Conservation (phyloP, 768 basidiomycete species). For the Multifurca ochricompacta region DNA sequence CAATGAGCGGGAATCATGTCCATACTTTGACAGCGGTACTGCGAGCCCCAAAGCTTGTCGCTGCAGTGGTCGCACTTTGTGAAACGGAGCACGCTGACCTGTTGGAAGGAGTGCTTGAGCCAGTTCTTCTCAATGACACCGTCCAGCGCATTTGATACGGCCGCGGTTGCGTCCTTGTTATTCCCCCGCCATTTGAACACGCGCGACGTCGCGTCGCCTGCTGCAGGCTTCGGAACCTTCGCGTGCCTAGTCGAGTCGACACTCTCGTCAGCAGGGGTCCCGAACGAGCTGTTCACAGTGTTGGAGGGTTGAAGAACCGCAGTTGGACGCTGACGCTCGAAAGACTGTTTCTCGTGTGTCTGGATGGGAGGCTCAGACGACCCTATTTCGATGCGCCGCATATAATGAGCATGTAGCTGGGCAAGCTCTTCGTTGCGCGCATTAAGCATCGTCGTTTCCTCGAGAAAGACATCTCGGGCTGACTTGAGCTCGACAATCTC, state of each 20-base stretch:
- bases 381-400: slow-evolving; percentile 60
- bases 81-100: slow-evolving; percentile 79
- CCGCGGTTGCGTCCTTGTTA: slow-evolving; percentile 60
- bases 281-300: slow-evolving; percentile 14
- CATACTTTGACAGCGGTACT: slow-evolving; percentile 82
- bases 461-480: slow-evolving; percentile 77
- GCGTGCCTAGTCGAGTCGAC: slow-evolving; percentile 35
- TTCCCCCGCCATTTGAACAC: slow-evolving; percentile 51
- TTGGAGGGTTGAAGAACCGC: neutral
- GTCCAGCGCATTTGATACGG: slow-evolving; percentile 22
- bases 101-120: slow-evolving; percentile 80
- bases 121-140: slow-evolving; percentile 22
- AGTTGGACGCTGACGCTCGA: slow-evolving; percentile 4
- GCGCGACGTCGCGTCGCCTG: slow-evolving; percentile 37
- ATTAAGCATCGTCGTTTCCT: slow-evolving; percentile 87
- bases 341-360: slow-evolving; percentile 2
- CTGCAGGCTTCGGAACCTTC: slow-evolving; percentile 28
- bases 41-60: slow-evolving; percentile 99
- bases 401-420: slow-evolving; percentile 76
- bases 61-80: slow-evolving; percentile 92
- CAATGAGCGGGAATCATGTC: slow-evolving; percentile 10
- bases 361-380: neutral
- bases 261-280: slow-evolving; percentile 37
- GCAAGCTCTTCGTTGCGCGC: slow-evolving; percentile 90
- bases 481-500: slow-evolving; percentile 86